phyloP scores from a whole-genome alignment of 2,329 filamentous ascomycete genomes.

The Exophiala mesophila region DNA sequence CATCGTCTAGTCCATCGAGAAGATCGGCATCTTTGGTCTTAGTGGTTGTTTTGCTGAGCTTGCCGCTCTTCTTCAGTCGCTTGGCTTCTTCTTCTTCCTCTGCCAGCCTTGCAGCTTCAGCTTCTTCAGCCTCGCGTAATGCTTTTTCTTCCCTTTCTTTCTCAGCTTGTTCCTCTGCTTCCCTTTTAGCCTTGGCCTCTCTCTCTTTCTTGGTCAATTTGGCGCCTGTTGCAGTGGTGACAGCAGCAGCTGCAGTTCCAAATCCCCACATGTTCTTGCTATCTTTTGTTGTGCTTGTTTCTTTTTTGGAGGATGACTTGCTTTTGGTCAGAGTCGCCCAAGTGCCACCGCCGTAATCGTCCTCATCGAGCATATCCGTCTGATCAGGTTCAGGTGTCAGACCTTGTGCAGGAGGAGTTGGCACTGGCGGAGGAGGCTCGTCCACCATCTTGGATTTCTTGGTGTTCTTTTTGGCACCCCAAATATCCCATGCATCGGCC shows the following conservation, averaged over 20 bases:
- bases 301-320: slow-evolving; percentile 38
- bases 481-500: slow-evolving; percentile 28
- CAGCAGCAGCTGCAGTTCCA: slow-evolving; percentile 37
- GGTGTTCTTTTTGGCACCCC: slow-evolving; percentile 41
- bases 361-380: slow-evolving; percentile 27
- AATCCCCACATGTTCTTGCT: slow-evolving; percentile 42
- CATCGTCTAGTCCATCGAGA: slow-evolving; percentile 33
- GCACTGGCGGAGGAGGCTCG: slow-evolving; percentile 45
- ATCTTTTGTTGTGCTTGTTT: slow-evolving; percentile 29
- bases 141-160: slow-evolving; percentile 30
- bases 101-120: slow-evolving; percentile 30
- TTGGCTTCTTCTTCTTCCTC: slow-evolving; percentile 31
- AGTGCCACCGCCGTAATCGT: slow-evolving; percentile 33
- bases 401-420: slow-evolving; percentile 44
- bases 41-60: slow-evolving; percentile 23
- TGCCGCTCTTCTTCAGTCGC: slow-evolving; percentile 31
- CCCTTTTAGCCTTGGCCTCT: slow-evolving; percentile 41
- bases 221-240: slow-evolving; percentile 35
- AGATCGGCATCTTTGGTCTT: slow-evolving; percentile 28
- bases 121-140: slow-evolving; percentile 30
- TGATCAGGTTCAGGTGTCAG: slow-evolving; percentile 39
- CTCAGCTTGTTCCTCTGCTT: slow-evolving; percentile 30
- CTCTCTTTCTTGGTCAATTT: slow-evolving; percentile 43
- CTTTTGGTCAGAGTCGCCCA: slow-evolving; percentile 39
- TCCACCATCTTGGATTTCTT: slow-evolving; percentile 41